Evolutionary conservation across 768 basidiomycete species (phyloP), one percentile per base, ranked within the genome.

Genomic region (Exidia glandulosa): DNA sequence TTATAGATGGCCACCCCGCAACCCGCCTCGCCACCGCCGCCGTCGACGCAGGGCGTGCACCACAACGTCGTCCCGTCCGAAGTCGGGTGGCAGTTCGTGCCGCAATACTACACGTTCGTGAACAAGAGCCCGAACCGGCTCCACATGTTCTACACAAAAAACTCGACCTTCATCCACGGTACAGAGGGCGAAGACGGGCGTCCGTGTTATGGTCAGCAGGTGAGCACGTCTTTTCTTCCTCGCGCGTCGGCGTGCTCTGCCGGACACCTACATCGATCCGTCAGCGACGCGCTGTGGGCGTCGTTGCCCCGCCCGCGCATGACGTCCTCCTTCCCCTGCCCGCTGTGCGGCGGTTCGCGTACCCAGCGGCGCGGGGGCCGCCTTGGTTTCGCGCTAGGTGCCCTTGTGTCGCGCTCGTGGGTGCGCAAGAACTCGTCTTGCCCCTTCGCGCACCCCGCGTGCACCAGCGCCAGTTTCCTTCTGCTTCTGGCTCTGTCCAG

Each of bases 31-130:
- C n/a, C n/a, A n/a, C n/a, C n/a, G n/a, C n/a, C n/a, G n/a, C 50
- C 50, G 25, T 54, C 50, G 27, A 54, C 50, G 33, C 14, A n/a
- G n/a, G 55, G 34, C 58, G 64, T 75, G 66, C 81, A 82, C 70
- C 79, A 77, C 73, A 81, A 79, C 70, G 85, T 90, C 78, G 77
- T 87, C 78, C 89, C 89, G 74, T 91, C 87, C 67, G 92, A 96
- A 78, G 94, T 97, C 71, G 94, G 94, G 76, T 97, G 94, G 93
- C 94, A 97, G 76, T 97, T 97, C 77, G 94, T 96, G 66, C 92
- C 93, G 56, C 94, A 99, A 76, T 98, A 98, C 78, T 99, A 99
- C 78, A 95, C 90, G 67, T 95, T 90, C 80, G 88, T 99, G 73
- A 96, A 98, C 84, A 94, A 96, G 77, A 86, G 94, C 63, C 95